These are phyloP conservation scores for Grosmannia huntii DNA, from an alignment of 2,329 filamentous ascomycete species.

Conservation along the genomic window DNA sequence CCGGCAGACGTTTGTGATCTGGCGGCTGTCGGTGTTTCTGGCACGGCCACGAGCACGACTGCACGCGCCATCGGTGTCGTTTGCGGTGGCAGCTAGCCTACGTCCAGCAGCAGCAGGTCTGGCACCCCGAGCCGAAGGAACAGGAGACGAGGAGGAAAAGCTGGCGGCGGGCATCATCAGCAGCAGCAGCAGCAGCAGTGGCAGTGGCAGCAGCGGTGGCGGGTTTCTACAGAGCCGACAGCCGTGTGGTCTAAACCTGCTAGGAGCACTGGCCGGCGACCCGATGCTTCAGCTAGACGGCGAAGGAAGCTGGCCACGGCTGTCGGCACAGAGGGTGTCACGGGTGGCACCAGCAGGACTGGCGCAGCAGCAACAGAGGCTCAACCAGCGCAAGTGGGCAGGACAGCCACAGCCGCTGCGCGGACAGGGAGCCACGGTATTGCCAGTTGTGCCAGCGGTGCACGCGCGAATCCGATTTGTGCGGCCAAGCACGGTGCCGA, in stretches of 20 bases:
- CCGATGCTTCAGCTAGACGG: constrained; percentile 34
- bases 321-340: constrained; percentile 64
- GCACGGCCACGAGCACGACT: constrained; percentile 49
- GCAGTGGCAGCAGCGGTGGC: neutral
- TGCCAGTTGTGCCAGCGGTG: constrained; percentile 54
- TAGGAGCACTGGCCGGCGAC: constrained; percentile 59
- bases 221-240: constrained; percentile 59
- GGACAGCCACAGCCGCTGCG: constrained; percentile 47
- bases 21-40: constrained; percentile 48
- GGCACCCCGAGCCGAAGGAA: neutral
- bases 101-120: constrained; percentile 32
- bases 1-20: constrained; percentile 40
- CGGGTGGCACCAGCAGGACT: constrained; percentile 49
- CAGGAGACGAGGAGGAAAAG: neutral
- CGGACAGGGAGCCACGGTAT: constrained; percentile 38
- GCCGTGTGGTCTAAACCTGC: constrained; percentile 61
- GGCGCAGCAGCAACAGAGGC: neutral
- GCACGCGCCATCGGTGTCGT: constrained; percentile 52
- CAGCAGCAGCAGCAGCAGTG: neutral
- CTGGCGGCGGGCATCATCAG: neutral
- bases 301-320: constrained; percentile 32
- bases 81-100: constrained; percentile 47
- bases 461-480: constrained; percentile 65
- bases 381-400: neutral
- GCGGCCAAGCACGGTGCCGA: constrained; percentile 43